These are phyloP conservation scores for Colletotrichum eremochloae DNA, from an alignment of 2,329 filamentous ascomycete genomes.

Conservation along the genomic window DNA sequence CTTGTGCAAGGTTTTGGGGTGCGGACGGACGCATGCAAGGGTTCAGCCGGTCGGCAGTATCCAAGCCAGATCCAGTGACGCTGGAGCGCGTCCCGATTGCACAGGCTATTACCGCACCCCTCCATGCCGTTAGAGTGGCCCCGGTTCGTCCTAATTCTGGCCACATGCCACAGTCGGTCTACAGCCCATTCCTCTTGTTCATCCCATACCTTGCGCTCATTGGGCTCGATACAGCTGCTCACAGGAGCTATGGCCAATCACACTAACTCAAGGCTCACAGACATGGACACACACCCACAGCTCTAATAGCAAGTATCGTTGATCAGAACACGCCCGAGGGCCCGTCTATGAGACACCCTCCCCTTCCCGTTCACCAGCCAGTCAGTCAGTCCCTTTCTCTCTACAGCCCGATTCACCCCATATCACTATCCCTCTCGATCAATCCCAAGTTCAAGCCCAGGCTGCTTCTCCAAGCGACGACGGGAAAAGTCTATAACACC, in stretches of 20 bases:
- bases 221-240: constrained; percentile 38
- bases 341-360: not conserved
- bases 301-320: not conserved
- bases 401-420: not conserved
- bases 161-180: constrained; percentile 38
- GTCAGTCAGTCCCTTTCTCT: not conserved
- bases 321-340: constrained; percentile 3
- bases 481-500: not conserved
- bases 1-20: constrained; percentile 31
- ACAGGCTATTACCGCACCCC: constrained; percentile 38
- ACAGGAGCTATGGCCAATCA: constrained; percentile 43
- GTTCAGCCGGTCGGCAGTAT: constrained; percentile 42
- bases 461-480: constrained; percentile 8
- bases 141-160: constrained; percentile 37
- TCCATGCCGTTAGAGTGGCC: constrained; percentile 40
- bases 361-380: not conserved
- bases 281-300: constrained; percentile 24
- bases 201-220: constrained; percentile 38
- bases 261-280: constrained; percentile 41
- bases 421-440: not conserved
- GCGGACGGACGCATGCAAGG: constrained; percentile 42
- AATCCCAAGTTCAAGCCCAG: constrained; percentile 11
- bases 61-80: constrained; percentile 41
- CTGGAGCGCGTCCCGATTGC: constrained; percentile 41
- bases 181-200: constrained; percentile 33